Evolutionary conservation across 1,284 basidiomycete species (phyloP), one percentile per base, ranked within the genome.

Genomic region (Athelia sp.): DNA sequence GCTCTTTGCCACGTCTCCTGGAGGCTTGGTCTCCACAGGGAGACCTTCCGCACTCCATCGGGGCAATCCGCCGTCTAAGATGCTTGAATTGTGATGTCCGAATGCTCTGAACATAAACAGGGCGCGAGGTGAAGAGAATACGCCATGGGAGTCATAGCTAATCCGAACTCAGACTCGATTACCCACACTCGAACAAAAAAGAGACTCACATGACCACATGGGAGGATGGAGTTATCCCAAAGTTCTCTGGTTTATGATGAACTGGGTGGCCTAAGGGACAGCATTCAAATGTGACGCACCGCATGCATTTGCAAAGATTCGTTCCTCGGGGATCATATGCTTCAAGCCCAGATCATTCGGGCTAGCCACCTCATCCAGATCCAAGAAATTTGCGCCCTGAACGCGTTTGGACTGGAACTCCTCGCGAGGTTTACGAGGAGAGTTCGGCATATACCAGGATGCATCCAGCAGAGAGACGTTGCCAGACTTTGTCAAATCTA

Each of bases 21-120:
- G 64, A 40, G 71, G 58, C 26, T 76, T 75, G n/a, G 66, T 66
- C 50, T 87, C 87, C n/a, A 83, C 63, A 8, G 80, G 73, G 15
- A 79, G 69, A 3, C 86, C 85, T 61, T 91, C 85, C 26, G 76
- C 78, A 53, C 84, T 75, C 91, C 93, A 98, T 32, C 81, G 73
- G 17, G 91, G 91, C 11, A 98, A 76, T 22, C 94, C 94, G 17
- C 94, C 95, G 64, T 98, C 82, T 10, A 98, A 75, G 15, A 97
- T 79, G 53, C 89, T 92, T 3, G 93, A 90, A 43, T 84, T 85
- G 40, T 76, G 66, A 64, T 98, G 94, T 6, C 91, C 90, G 64
- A 95, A 93, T 19, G 87, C 78, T 63, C 89, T 82, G 76, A 97
- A 96, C 71, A 91, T 98, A 74, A 89, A 98, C 21, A 93, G 77